phyloP scores from a whole-genome alignment of 2,329 filamentous ascomycete species.

The Epichloe uncinata region DNA sequence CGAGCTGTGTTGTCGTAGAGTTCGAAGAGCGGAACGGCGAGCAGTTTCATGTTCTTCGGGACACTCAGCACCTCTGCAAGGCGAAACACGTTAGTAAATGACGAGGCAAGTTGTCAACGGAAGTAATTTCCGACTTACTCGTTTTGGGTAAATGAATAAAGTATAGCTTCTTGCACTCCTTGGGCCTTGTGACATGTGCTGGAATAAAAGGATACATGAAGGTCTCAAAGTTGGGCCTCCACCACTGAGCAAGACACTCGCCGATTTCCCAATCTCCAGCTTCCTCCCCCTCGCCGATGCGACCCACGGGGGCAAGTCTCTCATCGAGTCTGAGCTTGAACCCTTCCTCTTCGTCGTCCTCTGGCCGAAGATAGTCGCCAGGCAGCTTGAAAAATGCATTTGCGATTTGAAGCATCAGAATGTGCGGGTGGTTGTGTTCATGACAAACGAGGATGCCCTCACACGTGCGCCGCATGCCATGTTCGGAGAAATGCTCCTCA shows the following conservation, averaged over 20 bases:
- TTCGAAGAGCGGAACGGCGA: conserved; percentile 93
- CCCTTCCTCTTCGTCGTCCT: conserved; percentile 85
- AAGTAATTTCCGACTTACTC: conserved; percentile 44
- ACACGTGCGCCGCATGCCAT: conserved; percentile 95
- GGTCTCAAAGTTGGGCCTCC: conserved; percentile 97
- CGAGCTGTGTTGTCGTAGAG: conserved; percentile 93
- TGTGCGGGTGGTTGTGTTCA: conserved; percentile 97
- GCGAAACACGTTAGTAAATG: conserved; percentile 3
- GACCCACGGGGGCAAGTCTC: conserved; percentile 81
- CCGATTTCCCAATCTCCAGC: conserved; percentile 82
- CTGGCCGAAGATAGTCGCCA: conserved; percentile 81
- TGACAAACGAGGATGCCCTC: conserved; percentile 96
- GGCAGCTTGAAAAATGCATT: conserved; percentile 99
- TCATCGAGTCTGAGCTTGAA: conserved; percentile 92
- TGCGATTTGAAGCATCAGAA: conserved; percentile 97
- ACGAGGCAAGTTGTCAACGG: background rate
- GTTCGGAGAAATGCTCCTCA: conserved; percentile 83
- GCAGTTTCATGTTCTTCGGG: conserved; percentile 98
- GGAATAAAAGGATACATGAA: conserved; percentile 99
- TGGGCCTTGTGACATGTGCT: conserved; percentile 87
- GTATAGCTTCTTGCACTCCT: conserved; percentile 99
- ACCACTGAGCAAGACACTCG: conserved; percentile 95
- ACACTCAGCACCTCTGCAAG: conserved; percentile 77
- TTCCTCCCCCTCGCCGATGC: conserved; percentile 69
- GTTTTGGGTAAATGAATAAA: conserved; percentile 88